A percentile compares a stretch with the other conserved stretches of the same genome.
These are phyloP conservation scores for Rhizomucor miehei DNA, from an alignment of 371 early-diverging fungal species.

Conservation along the genomic window DNA sequence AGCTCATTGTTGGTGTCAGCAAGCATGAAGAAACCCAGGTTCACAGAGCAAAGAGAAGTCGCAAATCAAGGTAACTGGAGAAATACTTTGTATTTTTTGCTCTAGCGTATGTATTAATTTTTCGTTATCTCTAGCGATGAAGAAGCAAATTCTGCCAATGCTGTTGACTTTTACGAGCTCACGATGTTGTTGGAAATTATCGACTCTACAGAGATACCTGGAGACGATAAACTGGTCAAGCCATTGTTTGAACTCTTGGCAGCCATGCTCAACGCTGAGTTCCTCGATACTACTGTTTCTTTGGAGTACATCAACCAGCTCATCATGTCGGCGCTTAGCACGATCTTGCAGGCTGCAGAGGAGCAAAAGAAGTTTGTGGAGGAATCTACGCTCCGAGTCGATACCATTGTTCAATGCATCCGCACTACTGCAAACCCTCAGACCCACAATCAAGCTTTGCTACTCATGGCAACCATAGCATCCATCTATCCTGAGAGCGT, in stretches of 20 bases:
- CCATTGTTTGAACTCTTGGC: conserved; percentile 76
- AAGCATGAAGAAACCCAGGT: conserved; percentile 1
- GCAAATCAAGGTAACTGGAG: conserved; percentile 19
- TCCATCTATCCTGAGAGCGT: conserved; percentile 81
- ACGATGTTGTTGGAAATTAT: conserved; percentile 69
- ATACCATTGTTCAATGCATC: conserved; percentile 87
- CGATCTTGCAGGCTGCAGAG: conserved; percentile 61
- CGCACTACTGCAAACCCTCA: conserved; percentile 92
- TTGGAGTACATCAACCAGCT: conserved; percentile 89
- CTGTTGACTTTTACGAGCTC: conserved; percentile 53
- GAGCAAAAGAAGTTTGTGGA: conserved; percentile 36
- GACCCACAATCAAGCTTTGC: conserved; percentile 87
- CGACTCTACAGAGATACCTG: conserved; percentile 54
- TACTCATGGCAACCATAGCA: conserved; percentile 88
- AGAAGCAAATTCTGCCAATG: neutral
- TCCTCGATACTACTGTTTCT: conserved; percentile 57
- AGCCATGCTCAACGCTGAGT: conserved; percentile 61
- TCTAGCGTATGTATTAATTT: neutral
- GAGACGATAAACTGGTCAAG: conserved; percentile 51
- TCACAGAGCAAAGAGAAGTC: conserved; percentile 30
- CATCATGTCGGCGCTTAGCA: conserved; percentile 70
- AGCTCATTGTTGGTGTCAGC: conserved; percentile 17
- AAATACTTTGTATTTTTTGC: neutral
- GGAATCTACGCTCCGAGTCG: conserved; percentile 67
- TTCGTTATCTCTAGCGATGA: neutral